These are phyloP conservation scores for Lactarius akahatsu DNA, from an alignment of 768 basidiomycete species.

Conservation along the genomic window DNA sequence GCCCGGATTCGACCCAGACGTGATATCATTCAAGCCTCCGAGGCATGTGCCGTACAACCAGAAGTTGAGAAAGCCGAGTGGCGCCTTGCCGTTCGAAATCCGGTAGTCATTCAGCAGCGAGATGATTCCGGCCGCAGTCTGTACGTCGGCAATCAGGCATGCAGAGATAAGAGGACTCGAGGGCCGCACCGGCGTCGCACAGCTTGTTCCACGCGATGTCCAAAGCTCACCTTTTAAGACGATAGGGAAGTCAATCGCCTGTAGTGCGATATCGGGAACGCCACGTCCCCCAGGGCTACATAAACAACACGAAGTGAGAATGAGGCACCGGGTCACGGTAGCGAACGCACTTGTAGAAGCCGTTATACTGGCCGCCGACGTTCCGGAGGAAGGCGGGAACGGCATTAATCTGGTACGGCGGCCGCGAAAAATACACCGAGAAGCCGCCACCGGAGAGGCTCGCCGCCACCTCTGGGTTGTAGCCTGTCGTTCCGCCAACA, in stretches of 20 bases:
- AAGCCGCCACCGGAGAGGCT: no score
- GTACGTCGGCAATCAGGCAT: neutral
- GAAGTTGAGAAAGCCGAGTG: neutral
- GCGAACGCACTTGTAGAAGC: neutral
- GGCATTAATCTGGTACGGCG: no score
- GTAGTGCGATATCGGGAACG: neutral
- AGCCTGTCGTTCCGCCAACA: neutral
- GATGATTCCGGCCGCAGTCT: neutral
- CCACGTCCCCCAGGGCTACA: neutral
- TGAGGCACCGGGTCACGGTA: neutral
- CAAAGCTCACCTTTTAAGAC: fast-evolving
- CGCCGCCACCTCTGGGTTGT: neutral
- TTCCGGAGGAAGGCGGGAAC: neutral
- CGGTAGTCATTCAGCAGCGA: neutral
- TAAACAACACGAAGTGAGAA: neutral
- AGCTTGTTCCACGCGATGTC: neutral
- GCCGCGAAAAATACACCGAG: no score
- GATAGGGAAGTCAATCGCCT: neutral
- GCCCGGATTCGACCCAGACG: neutral
- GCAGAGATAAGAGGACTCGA: no score
- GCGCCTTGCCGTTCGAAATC: neutral
- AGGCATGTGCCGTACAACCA: neutral
- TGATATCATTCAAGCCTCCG: neutral
- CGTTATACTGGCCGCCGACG: neutral
- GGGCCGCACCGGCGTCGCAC: neutral